These are phyloP conservation scores for Heterobasidion irregulare DNA, from an alignment of 1,284 basidiomycete genomes.

Conservation along the genomic window DNA sequence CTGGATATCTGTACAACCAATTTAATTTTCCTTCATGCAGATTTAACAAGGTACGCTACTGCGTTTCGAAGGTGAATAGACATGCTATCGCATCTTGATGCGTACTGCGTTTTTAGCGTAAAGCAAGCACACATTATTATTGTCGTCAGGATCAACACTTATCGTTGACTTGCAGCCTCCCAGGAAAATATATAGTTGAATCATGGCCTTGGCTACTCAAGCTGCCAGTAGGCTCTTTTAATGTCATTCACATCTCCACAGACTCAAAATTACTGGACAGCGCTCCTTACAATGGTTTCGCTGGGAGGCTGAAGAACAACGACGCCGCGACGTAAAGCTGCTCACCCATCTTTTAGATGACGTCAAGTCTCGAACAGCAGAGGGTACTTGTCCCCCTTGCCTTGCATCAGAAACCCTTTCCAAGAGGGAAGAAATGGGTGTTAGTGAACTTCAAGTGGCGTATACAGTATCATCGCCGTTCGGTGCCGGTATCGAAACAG, in stretches of 20 bases:
- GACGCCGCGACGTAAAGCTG: constrained; percentile 32
- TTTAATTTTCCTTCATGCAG: background rate
- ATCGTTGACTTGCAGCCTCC: constrained; percentile 27
- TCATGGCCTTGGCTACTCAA: constrained; percentile 40
- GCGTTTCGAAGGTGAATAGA: background rate
- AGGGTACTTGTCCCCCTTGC: constrained; percentile 32
- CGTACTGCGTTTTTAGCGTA: constrained; percentile 17
- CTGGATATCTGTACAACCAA: background rate
- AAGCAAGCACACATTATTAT: constrained; percentile 16
- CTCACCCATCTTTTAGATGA: constrained; percentile 35
- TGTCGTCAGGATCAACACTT: background rate
- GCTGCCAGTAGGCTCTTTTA: constrained; percentile 24
- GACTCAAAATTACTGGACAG: constrained; percentile 7
- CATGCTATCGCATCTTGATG: background rate
- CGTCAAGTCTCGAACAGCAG: constrained; percentile 34
- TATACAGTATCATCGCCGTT: constrained; percentile 38
- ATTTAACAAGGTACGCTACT: background rate
- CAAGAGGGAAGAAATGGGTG: constrained; percentile 29
- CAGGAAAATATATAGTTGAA: constrained; percentile 45
- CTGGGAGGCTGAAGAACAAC: constrained; percentile 28
- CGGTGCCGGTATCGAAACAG: constrained; percentile 42
- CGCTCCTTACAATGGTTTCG: constrained; percentile 36
- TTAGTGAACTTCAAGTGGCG: constrained; percentile 37
- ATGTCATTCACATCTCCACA: background rate
- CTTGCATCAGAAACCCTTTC: constrained; percentile 33